Evolutionary conservation across 139 green algal genomes (phyloP), one percentile per base, ranked within the genome.

Genomic region (Yamagishiella unicocca): DNA sequence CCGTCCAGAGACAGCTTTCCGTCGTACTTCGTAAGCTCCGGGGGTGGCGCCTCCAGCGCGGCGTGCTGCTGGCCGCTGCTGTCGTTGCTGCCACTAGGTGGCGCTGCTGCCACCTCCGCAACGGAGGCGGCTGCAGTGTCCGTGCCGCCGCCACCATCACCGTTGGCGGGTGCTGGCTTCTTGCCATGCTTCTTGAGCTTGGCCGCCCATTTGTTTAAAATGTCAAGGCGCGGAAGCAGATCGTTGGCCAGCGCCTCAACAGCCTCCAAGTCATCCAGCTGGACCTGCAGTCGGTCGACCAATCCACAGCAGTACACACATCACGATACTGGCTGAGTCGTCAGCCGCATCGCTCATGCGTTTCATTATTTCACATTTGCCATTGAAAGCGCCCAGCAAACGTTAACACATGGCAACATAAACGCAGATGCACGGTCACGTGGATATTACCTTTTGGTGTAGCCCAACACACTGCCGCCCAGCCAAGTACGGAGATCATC

Each of bases 1-100:
- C n/a, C n/a, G n/a, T n/a, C n/a, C n/a, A n/a, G n/a, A n/a, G n/a
- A n/a, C n/a, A n/a, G n/a, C n/a, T n/a, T n/a, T n/a, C n/a, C n/a
- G 70, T 78, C 70, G 40, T 78, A 78, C 70, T 78, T 58, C 19
- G 70, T 78, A 40, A 78, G 7, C 70, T 78, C 70, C 40, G 24
- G n/a, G 25, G 70, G 70, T 22, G 70, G 70, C 70, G 19, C 17
- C 27, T 50, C 67, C 67, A 50, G 9, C 62, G 6, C 14, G 8
- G 27, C 25, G 29, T 71, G 7, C 62, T 71, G n/a, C 50, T 58
- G 14, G 14, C 50, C 50, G 17, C 14, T 58, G 14, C 50, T 58
- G 14, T 17, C 17, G 50, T 17, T 17, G 50, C 50, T 58, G 50
- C 50, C 50, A 58, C 17, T 17, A 58, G 17, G 14, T 58, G 17